Evolutionary conservation across 257 asterid genomes (phyloP), one percentile per base, ranked within the genome.

Genomic region (Nicotiana tabacum): DNA sequence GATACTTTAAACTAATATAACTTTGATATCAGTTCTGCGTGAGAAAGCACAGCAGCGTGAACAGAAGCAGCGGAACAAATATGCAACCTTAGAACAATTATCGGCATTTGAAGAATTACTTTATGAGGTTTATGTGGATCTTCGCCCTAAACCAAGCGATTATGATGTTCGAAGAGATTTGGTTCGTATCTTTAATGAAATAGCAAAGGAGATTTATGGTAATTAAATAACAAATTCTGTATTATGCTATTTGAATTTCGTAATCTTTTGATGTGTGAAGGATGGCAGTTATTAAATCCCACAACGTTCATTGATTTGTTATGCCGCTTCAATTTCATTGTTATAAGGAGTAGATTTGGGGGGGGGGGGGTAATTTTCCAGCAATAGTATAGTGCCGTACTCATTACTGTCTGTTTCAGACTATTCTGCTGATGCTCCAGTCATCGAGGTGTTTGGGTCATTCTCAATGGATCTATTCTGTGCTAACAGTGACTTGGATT

Each of bases 401-500:
- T 80, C 55, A 32, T 18, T 33, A 51, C 72, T 76, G n/a, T 56
- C 77, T 76, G 70, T 84, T 87, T 78, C 93, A 95, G 97, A 90
- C 60, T 64, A 85, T 70, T 88, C 96, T 43, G 85, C 81, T 61
- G 88, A 90, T 37, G 81, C 85, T 84, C 99, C 98, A 18, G 86
- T 84, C 18, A 91, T 95, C 85, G 96, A 88, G 91, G 99, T 89
- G 85, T 95, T 94, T 83, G 99, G 98, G 80, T 95, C 99, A 56
- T 94, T 92, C 80, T 91, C 91, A 11, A 95, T 95, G 99, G 97
- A 95, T 88, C 91, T 95, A 72, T 95, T 95, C 81, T 90, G 89
- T 84, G 81, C 84, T 37, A 87, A 89, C 76, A 95, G 99, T 67
- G 99, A 95, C 87, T 87, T 95, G 43, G 99, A 95, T 85, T 90